Evolutionary conservation across 2,329 filamentous ascomycete species (phyloP), one percentile per base, ranked within the genome.

Genomic region (Xylariaceae sp.): DNA sequence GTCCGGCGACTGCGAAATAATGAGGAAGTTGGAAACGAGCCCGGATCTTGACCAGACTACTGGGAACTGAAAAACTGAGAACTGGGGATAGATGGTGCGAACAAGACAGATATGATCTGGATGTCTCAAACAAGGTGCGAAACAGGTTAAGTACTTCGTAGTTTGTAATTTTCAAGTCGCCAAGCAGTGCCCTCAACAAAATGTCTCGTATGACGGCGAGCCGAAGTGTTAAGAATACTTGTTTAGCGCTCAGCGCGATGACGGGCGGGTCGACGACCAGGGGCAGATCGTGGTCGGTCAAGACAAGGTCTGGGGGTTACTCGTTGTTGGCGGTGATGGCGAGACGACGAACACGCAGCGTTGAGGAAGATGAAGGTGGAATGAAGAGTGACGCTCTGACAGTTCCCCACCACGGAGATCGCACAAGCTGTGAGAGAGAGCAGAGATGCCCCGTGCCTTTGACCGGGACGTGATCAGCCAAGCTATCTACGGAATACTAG

Each of bases 151-250:
- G 42, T 45, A 45, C 13, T 45, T 6, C 42, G 42, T 76, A 74
- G 44, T 72, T 72, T 69, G 66, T 67, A 62, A 64, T 67, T 64
- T 64, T 66, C 66, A 64, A 61, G 67, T 64, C 15, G 49, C 49
- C 49, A 72, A 70, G 68, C 68, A 70, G 72, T 66, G 70, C 23
- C 23, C 23, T 30, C 23, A 75, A 74, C 73, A 74, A 74, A 74
- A 75, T 74, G 72, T 76, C 74, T 77, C 71, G 75, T 77, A 74
- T 73, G 70, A 76, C 67, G 64, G 68, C 64, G 60, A 66, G 64
- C 65, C 63, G 67, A 62, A 67, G 63, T 59, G 61, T n/a, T 11
- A 45, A 18, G 17, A 7, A 37, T 66, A 57, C 52, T 62, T 57
- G 61, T 70, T 65, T 70, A 72, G 69, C 72, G 69, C 70, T 71